Percentiles rank a stretch among this genome's conserved stretches.
Evolutionary conservation across 352 stramenopile species (phyloP).

Genomic region (Globisporangium nagaii): DNA sequence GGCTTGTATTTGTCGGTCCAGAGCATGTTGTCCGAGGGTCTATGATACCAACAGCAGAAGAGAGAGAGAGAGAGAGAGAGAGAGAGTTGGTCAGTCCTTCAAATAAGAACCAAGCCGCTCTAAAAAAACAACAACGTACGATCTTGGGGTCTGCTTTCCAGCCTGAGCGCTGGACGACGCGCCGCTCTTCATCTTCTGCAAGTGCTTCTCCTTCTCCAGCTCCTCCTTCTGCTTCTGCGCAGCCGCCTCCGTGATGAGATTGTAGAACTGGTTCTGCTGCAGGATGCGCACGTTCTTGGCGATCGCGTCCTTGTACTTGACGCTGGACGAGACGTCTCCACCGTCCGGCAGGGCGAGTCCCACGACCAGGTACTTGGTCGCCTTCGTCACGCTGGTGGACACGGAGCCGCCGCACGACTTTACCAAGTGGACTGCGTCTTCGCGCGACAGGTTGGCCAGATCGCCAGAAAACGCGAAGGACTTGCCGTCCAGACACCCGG

Average conservation of each 20-base stretch:
- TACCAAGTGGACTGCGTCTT: slow-evolving; percentile 69
- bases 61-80: background rate
- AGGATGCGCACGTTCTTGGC: slow-evolving; percentile 81
- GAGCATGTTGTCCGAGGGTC: slow-evolving; percentile 68
- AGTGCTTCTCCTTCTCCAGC: slow-evolving; percentile 53
- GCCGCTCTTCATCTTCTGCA: slow-evolving; percentile 44
- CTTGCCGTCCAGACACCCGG: slow-evolving; percentile 69
- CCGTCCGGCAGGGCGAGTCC: slow-evolving; percentile 64
- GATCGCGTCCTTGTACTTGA: slow-evolving; percentile 90
- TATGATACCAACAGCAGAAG: too few relatives aligned
- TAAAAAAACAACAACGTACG: slow-evolving; percentile 24
- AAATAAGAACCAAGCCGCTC: too few relatives aligned
- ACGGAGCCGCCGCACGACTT: slow-evolving; percentile 75
- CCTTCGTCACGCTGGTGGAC: slow-evolving; percentile 50
- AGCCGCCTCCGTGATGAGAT: slow-evolving; percentile 69
- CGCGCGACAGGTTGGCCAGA: slow-evolving; percentile 45
- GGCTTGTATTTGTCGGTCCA: slow-evolving; percentile 98
- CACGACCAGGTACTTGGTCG: slow-evolving; percentile 75
- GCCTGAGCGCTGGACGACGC: slow-evolving; percentile 9
- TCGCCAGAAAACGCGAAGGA: slow-evolving; percentile 77
- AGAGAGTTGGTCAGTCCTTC: background rate
- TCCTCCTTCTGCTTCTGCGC: slow-evolving; percentile 59
- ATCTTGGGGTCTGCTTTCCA: slow-evolving; percentile 44
- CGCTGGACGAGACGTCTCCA: slow-evolving; percentile 37
- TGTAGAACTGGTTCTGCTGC: slow-evolving; percentile 86